A percentile compares a stretch with the other conserved stretches of the same genome.
These are phyloP conservation scores for Fusarium camptoceras DNA, from an alignment of 2,329 filamentous ascomycete genomes.

Conservation along the genomic window DNA sequence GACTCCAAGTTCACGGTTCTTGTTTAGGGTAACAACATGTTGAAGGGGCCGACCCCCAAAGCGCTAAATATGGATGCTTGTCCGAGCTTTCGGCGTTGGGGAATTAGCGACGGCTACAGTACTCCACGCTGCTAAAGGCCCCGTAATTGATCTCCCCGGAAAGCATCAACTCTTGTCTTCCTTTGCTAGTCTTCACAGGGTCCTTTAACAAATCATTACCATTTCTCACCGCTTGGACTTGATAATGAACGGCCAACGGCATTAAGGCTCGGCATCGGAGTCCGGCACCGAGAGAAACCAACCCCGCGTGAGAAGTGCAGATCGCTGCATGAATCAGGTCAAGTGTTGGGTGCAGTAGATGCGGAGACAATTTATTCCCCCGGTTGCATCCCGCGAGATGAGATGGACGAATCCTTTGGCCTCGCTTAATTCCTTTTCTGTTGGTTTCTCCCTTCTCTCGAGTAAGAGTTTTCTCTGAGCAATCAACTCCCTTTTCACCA, in stretches of 20 bases:
- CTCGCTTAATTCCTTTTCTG: slow-evolving; percentile 14
- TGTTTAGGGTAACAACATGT: not conserved
- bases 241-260: not conserved
- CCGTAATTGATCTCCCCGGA: not conserved
- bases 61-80: not conserved
- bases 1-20: not conserved
- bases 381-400: slow-evolving; percentile 9
- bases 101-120: not conserved
- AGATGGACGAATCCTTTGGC: slow-evolving; percentile 13
- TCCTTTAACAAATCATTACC: not conserved
- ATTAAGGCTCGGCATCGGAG: slow-evolving; percentile 12
- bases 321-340: slow-evolving; percentile 12
- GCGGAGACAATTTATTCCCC: slow-evolving; percentile 24
- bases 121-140: not conserved
- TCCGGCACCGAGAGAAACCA: slow-evolving; percentile 4
- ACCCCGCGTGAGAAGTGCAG: slow-evolving; percentile 16
- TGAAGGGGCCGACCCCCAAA: not conserved
- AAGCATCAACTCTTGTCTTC: not conserved
- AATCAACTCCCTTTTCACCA: not conserved
- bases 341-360: slow-evolving; percentile 8
- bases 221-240: not conserved
- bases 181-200: not conserved
- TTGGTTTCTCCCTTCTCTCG: slow-evolving; percentile 1
- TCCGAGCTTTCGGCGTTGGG: not conserved
- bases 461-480: not conserved